Percentiles rank a stretch among this genome's conserved stretches.
Evolutionary conservation across 2,329 filamentous ascomycete genomes (phyloP).

Genomic region (Gaeumannomyces sp.): DNA sequence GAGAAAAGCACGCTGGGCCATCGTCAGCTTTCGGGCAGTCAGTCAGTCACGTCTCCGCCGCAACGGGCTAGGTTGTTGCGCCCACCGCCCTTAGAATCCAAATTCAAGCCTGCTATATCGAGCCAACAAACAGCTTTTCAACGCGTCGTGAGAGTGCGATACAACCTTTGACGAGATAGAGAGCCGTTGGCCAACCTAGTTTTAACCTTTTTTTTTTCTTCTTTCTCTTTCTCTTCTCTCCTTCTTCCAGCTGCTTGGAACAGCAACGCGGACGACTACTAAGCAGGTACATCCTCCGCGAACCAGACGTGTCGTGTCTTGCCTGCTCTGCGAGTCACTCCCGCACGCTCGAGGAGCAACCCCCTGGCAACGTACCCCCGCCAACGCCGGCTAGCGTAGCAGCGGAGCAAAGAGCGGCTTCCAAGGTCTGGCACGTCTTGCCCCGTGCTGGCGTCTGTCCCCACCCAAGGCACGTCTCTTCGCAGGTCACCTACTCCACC

Average conservation of each 20-base stretch:
- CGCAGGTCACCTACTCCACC: not conserved
- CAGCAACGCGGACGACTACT: not conserved
- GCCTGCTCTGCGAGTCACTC: not conserved
- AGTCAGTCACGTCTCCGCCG: not conserved
- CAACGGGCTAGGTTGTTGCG: no score
- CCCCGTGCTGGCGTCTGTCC: constrained; percentile 7
- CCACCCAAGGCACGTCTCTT: constrained; percentile 7
- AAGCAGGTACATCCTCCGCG: not conserved
- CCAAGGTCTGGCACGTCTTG: constrained; percentile 9
- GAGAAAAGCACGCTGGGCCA: not conserved
- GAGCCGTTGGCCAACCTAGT: not conserved
- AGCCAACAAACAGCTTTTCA: not conserved
- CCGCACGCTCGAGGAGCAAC: not conserved
- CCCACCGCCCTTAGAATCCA: not conserved
- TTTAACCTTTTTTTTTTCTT: not conserved
- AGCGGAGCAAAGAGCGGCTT: constrained; percentile 3
- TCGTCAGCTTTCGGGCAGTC: not conserved
- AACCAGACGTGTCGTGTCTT: constrained; percentile 1
- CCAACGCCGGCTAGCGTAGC: constrained; percentile 8
- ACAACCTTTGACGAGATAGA: not conserved
- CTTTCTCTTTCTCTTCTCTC: not conserved
- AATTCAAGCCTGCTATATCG: not conserved
- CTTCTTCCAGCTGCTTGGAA: not conserved
- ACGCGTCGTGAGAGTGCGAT: not conserved
- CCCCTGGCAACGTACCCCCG: constrained; percentile 7